Evolutionary conservation across 2,329 filamentous ascomycete genomes (phyloP), one percentile per base, ranked within the genome.

Genomic region (Paracorniculantispora psalliotae): DNA sequence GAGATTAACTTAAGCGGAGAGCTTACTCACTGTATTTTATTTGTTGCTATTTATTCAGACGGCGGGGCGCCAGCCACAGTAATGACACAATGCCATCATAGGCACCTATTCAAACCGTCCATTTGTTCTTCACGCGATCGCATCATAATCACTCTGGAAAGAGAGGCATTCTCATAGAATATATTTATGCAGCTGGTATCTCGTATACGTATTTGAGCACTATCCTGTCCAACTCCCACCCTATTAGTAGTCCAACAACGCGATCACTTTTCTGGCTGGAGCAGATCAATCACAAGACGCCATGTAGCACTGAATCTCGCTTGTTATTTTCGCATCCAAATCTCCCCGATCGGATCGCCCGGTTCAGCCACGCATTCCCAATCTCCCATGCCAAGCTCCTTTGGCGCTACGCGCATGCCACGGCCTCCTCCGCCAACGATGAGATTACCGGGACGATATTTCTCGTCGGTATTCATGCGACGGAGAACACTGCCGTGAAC

Each of bases 341-440:
- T 78, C 72, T 91, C 88, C 0, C 85, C 84, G n/a, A 92, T 76
- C 0, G 81, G 75, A 69, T 91, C 85, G 0, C 87, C 89, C 46
- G 82, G 75, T 26, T 87, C 79, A n/a, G 77, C 78, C 2, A 86
- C 76, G 56, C 87, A 83, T 4, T 81, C 77, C 90, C 90, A 93
- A 15, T 89, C 81, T 0, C 90, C 90, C 54, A 86, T 90, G 0
- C 88, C 89, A 60, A 81, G 72, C 28, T 84, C 72, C 7, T 78
- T 67, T 0, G 87, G 85, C 1, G 90, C 90, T 9, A 66, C 74
- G 26, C 83, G 78, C 1, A 85, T 77, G 1, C 90, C 90, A 30
- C 90, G 77, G 0, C 90, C 90, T 17, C 90, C 90, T 1, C 90
- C 90, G 0, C 90, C 90, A 2, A 92, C 73, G 61, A 94, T 91